Conservation (phyloP, 129 eudicot genomes). For the Lactuca saligna region DNA sequence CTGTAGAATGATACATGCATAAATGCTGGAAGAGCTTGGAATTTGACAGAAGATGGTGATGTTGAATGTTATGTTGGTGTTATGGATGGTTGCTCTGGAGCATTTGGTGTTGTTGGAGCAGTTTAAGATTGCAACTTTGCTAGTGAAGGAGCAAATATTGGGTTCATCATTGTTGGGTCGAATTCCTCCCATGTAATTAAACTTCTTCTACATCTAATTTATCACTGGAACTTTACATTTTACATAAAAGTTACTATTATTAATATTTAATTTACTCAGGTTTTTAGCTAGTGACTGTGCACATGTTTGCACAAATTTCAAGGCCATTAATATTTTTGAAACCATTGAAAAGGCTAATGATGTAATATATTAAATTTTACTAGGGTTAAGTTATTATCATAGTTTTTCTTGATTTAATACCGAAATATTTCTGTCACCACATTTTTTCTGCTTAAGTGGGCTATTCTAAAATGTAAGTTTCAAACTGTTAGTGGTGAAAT, state of each 20-base stretch:
- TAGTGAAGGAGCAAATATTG: constrained; percentile 73
- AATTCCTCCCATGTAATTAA: constrained; percentile 82
- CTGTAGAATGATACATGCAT: constrained; percentile 87
- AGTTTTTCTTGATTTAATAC: not conserved
- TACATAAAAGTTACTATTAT: not conserved
- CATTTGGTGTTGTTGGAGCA: constrained; percentile 96
- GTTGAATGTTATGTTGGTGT: constrained; percentile 96
- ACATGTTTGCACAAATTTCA: constrained; percentile 70
- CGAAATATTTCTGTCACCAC: not conserved
- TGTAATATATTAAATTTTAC: constrained; percentile 34
- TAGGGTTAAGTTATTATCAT: not conserved
- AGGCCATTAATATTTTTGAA: constrained; percentile 42
- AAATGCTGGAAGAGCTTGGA: constrained; percentile 93
- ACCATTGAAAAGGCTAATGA: constrained; percentile 50
- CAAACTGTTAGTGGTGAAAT: constrained; percentile 51
- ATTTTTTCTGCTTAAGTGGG: not conserved
- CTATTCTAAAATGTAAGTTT: too few species aligned
- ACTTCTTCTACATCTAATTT: not conserved
- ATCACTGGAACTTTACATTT: not conserved
- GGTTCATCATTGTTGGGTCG: constrained; percentile 85
- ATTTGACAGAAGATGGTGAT: constrained; percentile 87
- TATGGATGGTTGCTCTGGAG: constrained; percentile 84
- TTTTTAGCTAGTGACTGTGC: constrained; percentile 98
- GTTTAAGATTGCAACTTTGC: constrained; percentile 73
- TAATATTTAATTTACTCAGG: constrained; percentile 36